Evolutionary conservation across 768 basidiomycete genomes (phyloP).

Genomic region (Hemileccinum impolitum): DNA sequence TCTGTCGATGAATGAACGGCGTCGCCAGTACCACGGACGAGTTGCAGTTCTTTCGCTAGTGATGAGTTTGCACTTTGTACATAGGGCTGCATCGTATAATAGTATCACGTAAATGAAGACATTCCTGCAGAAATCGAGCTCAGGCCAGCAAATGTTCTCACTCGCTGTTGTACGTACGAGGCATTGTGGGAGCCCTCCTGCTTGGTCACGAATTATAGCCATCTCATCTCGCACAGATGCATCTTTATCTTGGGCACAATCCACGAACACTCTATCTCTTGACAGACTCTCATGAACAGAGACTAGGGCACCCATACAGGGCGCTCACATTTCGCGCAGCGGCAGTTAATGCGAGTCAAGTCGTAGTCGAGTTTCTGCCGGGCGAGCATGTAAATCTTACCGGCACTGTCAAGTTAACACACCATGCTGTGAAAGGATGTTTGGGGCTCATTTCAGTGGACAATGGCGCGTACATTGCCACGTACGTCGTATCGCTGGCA

Average conservation of each 20-base stretch:
- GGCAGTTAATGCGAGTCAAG: conserved; percentile 49
- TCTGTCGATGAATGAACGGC: conserved; percentile 13
- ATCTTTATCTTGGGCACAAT: conserved; percentile 65
- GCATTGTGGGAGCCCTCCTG: no score
- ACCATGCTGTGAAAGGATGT: conserved; percentile 74
- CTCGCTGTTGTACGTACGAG: no score
- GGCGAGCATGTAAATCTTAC: conserved; percentile 68
- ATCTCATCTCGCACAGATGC: conserved; percentile 43
- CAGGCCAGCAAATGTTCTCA: no score
- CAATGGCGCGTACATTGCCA: conserved; percentile 45
- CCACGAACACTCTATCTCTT: conserved; percentile 74
- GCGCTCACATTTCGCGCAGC: conserved; percentile 74
- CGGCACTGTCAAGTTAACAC: conserved; percentile 64
- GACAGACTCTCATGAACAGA: conserved; percentile 66
- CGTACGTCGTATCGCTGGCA: neutral
- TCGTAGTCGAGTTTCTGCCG: conserved; percentile 83
- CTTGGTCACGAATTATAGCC: no score
- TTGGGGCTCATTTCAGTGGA: conserved; percentile 76
- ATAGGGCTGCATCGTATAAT: neutral
- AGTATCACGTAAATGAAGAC: neutral
- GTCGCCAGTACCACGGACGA: neutral
- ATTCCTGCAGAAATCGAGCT: neutral
- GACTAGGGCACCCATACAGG: conserved; percentile 52
- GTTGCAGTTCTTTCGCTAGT: neutral
- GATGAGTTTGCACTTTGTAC: conserved; percentile 2